Evolutionary conservation across 805 yeast genomes (phyloP), one percentile per base, ranked within the genome.

Genomic region (Kodamaea laetipori): DNA sequence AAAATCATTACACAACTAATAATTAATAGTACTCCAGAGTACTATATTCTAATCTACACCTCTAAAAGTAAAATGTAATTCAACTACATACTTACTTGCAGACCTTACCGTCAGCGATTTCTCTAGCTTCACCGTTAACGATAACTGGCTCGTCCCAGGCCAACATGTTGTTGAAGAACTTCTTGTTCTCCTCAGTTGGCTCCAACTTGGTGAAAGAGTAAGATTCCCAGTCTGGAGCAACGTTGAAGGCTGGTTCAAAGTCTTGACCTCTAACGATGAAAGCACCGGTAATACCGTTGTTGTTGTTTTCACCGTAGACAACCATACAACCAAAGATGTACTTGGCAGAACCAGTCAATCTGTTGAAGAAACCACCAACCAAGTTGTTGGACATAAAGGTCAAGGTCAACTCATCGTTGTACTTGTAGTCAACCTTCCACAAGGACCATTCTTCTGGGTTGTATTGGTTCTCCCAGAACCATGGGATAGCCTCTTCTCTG

Each of bases 221-320:
- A 39, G 97, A 88, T 76, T 92, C 98, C 95, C 96, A 90, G 76
- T 94, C 99, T 71, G 99, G 97, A 64, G 98, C 99, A 69, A 94
- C 98, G 54, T 92, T 86, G 64, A 92, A 89, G 52, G 97, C 99
- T 69, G 97, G 96, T 45, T 58, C 79, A 65, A 59, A 73, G 50
- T 92, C 96, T 73, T 92, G 88, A 61, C 99, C 99, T 77, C 98
- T 90, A 64, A 92, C 84, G 64, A 94, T 73, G 80, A 92, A 84
- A 65, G 85, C 95, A 78, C 96, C 97, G 58, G 87, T 76, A 67
- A 92, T 90, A 78, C 97, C 98, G 76, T 92, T 92, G 84, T 84
- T 77, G 86, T 90, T 92, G 90, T 90, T 89, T 78, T 87, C 97
- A 74, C 99, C 99, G 77, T 86, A 92, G 57, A 94, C 98, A 60